Conservation (phyloP, 1,139 yeast species). For the Pichia sp. region DNA sequence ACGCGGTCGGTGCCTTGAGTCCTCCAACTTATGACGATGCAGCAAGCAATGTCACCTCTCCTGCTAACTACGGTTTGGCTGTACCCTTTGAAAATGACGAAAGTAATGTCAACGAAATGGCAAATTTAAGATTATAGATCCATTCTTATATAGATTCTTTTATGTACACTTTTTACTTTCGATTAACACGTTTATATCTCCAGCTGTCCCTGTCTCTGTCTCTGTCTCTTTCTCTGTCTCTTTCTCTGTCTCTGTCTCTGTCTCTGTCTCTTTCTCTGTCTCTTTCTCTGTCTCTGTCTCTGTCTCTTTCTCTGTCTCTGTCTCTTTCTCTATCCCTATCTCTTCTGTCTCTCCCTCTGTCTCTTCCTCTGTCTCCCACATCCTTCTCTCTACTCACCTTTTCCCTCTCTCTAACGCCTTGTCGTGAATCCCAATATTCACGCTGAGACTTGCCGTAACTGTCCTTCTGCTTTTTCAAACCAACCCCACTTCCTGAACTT, state of each 20-base stretch:
- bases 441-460: not conserved
- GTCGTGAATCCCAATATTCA: slow-evolving; percentile 1
- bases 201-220: slow-evolving; percentile 2
- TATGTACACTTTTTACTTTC: not conserved
- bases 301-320: slow-evolving; percentile 2
- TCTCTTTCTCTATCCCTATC: slow-evolving; percentile 4
- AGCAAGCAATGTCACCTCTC: slow-evolving; percentile 14
- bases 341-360: slow-evolving; percentile 1
- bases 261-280: not conserved
- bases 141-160: not conserved
- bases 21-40: slow-evolving; percentile 70
- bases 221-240: slow-evolving; percentile 6
- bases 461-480: not conserved
- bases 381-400: not conserved
- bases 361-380: not conserved
- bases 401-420: not conserved
- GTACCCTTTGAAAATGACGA: slow-evolving; percentile 22
- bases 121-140: not conserved
- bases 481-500: not conserved
- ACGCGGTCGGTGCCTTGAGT: slow-evolving; percentile 71
- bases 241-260: slow-evolving; percentile 3
- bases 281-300: not conserved
- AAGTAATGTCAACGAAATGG: not conserved
- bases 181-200: not conserved
- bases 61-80: slow-evolving; percentile 19